Evolutionary conservation across 169 alveolate species (phyloP).

Genomic region (Condylostoma magnum): DNA sequence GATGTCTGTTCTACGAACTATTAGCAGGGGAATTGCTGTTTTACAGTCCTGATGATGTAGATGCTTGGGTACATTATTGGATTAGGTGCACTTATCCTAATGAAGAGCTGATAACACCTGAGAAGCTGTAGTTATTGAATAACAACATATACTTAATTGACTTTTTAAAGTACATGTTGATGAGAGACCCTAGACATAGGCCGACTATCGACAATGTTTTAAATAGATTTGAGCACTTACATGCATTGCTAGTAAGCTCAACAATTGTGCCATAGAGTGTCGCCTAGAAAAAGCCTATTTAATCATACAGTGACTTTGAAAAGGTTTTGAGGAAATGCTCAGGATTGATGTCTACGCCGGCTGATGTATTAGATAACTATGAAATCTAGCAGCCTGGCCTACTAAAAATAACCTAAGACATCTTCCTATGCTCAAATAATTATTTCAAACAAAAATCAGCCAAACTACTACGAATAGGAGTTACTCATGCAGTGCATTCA

Average conservation of each 20-base stretch:
- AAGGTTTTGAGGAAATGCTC: conserved; percentile 37
- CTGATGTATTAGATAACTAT: conserved; percentile 34
- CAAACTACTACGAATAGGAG: conserved; percentile 37
- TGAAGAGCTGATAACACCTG: conserved; percentile 71
- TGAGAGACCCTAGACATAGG: conserved; percentile 78
- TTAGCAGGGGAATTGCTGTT: conserved; percentile 87
- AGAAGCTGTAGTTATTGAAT: conserved; percentile 57
- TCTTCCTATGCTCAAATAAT: conserved; percentile 51
- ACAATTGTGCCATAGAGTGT: conserved; percentile 31
- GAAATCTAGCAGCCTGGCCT: conserved; percentile 45
- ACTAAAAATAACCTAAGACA: conserved; percentile 68
- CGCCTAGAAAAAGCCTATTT: conserved; percentile 28
- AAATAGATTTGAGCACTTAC: conserved; percentile 85
- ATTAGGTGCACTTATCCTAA: conserved; percentile 52
- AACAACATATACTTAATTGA: conserved; percentile 80
- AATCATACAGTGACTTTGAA: conserved; percentile 41
- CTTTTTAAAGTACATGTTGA: conserved; percentile 80
- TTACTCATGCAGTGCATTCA: conserved; percentile 60
- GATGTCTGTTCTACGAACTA: conserved; percentile 91
- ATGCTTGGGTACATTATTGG: conserved; percentile 51
- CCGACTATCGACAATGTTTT: conserved; percentile 84
- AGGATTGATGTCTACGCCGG: conserved; percentile 25
- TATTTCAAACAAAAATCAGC: conserved; percentile 53
- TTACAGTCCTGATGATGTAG: conserved; percentile 60
- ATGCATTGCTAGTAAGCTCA: conserved; percentile 77